Base-by-base conservation (phyloP, 306 rosid genomes). In the Vigna mungo region DNA sequence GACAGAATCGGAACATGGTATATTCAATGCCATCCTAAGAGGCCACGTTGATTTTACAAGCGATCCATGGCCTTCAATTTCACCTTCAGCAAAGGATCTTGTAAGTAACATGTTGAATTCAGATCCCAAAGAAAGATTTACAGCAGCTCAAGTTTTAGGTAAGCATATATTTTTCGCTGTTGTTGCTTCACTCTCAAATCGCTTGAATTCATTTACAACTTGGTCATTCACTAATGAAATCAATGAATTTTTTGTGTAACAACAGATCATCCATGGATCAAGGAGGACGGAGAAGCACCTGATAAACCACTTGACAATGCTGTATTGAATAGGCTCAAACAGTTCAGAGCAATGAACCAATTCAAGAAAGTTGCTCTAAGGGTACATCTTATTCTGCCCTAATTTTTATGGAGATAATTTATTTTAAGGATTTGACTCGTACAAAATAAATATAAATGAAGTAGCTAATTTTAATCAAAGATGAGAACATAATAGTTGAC, bases 1-100 rank as follows among this genome's bases (percentile, higher is more conserved):
- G 49, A 9, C 82, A 77, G 85, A 82, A 77, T 82, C 85, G 1
- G 85, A 82, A 72, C 79, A 82, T 71, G 82, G 85, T 16, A 77
- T 82, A 64, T 82, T 82, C 75, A 82, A 82, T 82, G 79, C 85
- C 37, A 82, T 82, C 37, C 77, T 91, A 72, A 87, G 93, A 5
- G 93, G 92, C 8, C 96, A 89, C 53, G 6, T 90, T 37, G 96
- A 90, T 71, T 93, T 93, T 67, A 65, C 88, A 32, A 93, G 91
- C 71, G 96, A 90, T 48, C 98, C 98, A 58, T 93, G 98, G 98
- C 98, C 98, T 21, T 70, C 93, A 16, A 85, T 93, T 68, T 93
- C 98, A n/a, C 51, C 82, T 6, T 82, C 88, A 80, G 98, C 98
- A 34, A 93, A 90, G 77, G 97, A 89, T 82, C 94, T 91, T 79